Conservation (phyloP, 805 yeast species). For the Millerozyma miso region DNA sequence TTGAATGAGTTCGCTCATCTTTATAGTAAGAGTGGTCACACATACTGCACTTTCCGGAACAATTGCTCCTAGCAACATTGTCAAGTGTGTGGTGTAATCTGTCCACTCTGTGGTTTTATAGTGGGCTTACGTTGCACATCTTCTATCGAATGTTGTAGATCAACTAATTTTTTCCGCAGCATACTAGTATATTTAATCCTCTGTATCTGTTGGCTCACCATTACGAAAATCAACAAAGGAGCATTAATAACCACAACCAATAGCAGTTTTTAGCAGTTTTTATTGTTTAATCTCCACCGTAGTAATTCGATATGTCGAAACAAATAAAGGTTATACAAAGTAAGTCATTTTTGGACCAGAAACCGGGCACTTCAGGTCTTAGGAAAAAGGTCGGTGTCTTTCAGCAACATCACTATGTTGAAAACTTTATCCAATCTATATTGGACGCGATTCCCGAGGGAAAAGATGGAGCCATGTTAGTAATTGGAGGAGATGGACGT, state of each 20-base stretch:
- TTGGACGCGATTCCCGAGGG: constrained; percentile 91
- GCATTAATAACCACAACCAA: not conserved
- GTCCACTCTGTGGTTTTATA: too few species aligned
- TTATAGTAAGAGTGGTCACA: not conserved
- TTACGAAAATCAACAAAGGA: not conserved
- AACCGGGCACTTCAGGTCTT: constrained; percentile 97
- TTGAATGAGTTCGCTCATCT: too few species aligned
- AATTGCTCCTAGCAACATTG: too few species aligned
- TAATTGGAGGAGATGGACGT: constrained; percentile 97
- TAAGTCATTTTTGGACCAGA: constrained; percentile 80
- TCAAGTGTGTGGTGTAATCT: too few species aligned
- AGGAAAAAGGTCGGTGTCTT: constrained; percentile 88
- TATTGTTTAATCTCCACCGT: too few species aligned
- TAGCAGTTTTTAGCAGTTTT: too few species aligned
- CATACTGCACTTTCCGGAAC: not conserved
- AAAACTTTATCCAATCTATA: constrained; percentile 88
- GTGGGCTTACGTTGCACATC: too few species aligned
- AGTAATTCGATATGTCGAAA: too few species aligned
- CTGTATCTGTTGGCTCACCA: not conserved
- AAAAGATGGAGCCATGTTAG: constrained; percentile 63
- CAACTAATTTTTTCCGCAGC: not conserved
- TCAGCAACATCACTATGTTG: constrained; percentile 77
- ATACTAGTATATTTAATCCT: too few species aligned
- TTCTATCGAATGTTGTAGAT: not conserved
- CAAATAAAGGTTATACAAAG: constrained; percentile 36